Conservation (phyloP, 306 rosid species). For the Fagus sylvatica region DNA sequence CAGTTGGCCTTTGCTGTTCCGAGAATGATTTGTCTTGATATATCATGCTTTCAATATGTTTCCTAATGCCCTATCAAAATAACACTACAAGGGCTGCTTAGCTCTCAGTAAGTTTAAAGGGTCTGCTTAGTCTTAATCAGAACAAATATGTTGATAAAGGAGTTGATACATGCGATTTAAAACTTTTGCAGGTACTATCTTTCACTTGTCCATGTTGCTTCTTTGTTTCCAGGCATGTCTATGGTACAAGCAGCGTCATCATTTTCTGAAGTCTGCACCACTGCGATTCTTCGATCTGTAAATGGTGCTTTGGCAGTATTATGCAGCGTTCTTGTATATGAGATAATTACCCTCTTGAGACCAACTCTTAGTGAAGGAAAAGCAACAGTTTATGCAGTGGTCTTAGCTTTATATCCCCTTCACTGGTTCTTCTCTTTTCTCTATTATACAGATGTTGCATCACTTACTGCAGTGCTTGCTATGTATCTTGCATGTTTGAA, state of each 20-base stretch:
- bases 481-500: slow-evolving; percentile 82
- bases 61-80: not conserved
- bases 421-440: slow-evolving; percentile 94
- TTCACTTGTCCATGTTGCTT: slow-evolving; percentile 90
- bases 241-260: slow-evolving; percentile 42
- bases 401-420: slow-evolving; percentile 74
- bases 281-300: slow-evolving; percentile 61
- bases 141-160: not conserved
- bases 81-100: not conserved
- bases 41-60: not conserved
- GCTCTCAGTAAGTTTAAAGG: not conserved
- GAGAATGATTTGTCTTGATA: not conserved
- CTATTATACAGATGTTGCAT: slow-evolving; percentile 88
- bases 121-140: not conserved
- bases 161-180: slow-evolving; percentile 34
- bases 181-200: slow-evolving; percentile 85
- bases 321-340: slow-evolving; percentile 65
- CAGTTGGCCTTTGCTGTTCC: not conserved
- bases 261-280: slow-evolving; percentile 64
- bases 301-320: slow-evolving; percentile 67
- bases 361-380: slow-evolving; percentile 63
- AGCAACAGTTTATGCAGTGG: slow-evolving; percentile 57
- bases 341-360: slow-evolving; percentile 68
- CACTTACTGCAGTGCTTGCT: slow-evolving; percentile 74
- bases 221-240: slow-evolving; percentile 73